Evolutionary conservation across 129 eudicot genomes (phyloP), one percentile per base, ranked within the genome.

Genomic region (Heracleum sosnowskyi): DNA sequence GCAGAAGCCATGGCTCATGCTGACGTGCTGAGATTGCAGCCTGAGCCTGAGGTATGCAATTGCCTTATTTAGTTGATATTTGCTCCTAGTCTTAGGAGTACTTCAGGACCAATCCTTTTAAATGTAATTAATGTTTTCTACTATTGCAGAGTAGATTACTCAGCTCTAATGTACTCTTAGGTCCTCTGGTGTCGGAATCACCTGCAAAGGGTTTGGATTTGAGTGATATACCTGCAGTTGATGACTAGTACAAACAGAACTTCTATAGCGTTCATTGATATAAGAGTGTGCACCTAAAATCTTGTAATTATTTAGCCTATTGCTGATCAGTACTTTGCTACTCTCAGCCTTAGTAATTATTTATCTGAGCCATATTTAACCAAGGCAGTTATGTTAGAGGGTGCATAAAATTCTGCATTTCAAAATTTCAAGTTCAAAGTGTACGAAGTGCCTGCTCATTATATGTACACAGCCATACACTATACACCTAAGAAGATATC

Each of bases 1-100:
- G 98, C 98, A 15, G 97, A 94, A 91, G 98, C 97, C 83, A 91
- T 94, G 98, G 98, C 98, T 62, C 97, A 96, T 73, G 96, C 97
- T 37, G 98, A 94, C 85, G 87, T 94, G 98, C 93, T 94, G 42
- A 91, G 97, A 75, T 91, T 94, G 88, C 92, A 89, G 71, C 97
- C 98, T n/a, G 97, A 89, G 71, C 97, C 98, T n/a, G 97, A 91
- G 97, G 98, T 94, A 78, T 62, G 29, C 47, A 17, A 47, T 47
- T 41, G 35, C 45, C 42, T 28, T 28, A 22, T 42, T 42, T 42
- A 26, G 76, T 73, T 73, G 33, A 22, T 71, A 15, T 42, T 42
- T 73, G 36, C 76, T 41, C 20, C 0, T 42, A 4, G 8, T 15
- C 57, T 42, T 29, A 42, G 10, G 29, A n/a, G 35, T 62, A 26